phyloP scores from a whole-genome alignment of 2,329 filamentous ascomycete genomes.

The Plenodomus lindquistii region DNA sequence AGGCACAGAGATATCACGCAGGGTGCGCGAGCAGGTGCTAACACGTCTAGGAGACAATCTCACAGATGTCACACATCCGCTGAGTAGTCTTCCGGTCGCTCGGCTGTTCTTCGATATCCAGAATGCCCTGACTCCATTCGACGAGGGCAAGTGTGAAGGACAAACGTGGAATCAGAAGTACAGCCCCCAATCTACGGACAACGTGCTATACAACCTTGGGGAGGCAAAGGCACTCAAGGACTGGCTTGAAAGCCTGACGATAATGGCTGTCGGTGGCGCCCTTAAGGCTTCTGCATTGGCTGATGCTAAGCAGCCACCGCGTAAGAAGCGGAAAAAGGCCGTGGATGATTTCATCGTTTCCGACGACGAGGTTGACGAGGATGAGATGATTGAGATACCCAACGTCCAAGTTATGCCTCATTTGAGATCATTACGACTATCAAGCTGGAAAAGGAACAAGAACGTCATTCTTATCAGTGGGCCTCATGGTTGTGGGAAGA shows the following conservation, averaged over 20 bases:
- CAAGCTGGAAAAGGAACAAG: constrained; percentile 47
- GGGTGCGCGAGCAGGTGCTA: constrained; percentile 34
- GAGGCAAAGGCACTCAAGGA: constrained; percentile 74
- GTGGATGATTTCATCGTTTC: constrained; percentile 43
- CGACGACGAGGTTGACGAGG: constrained; percentile 37
- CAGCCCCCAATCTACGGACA: constrained; percentile 67
- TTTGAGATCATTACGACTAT: constrained; percentile 40
- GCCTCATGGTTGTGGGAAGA: constrained; percentile 89
- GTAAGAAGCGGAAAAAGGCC: constrained; percentile 67
- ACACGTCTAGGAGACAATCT: constrained; percentile 17
- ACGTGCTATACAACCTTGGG: constrained; percentile 74
- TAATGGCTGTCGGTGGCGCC: constrained; percentile 72
- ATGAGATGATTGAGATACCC: constrained; percentile 65
- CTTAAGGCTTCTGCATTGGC: constrained; percentile 21
- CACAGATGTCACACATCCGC: constrained; percentile 1
- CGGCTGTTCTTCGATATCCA: constrained; percentile 64
- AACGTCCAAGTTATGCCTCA: constrained; percentile 61
- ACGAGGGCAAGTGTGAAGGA: constrained; percentile 74
- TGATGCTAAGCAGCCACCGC: constrained; percentile 31
- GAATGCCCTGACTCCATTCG: constrained; percentile 74
- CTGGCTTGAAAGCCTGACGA: constrained; percentile 77
- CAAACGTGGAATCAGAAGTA: constrained; percentile 84
- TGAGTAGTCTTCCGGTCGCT: constrained; percentile 61
- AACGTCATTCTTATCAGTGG: constrained; percentile 90
- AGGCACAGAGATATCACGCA: constrained; percentile 45